A percentile compares a stretch with the other conserved stretches of the same genome.
These are phyloP conservation scores for Emiliania huxleyi DNA, from an alignment of 78 protist genomes.

Conservation along the genomic window DNA sequence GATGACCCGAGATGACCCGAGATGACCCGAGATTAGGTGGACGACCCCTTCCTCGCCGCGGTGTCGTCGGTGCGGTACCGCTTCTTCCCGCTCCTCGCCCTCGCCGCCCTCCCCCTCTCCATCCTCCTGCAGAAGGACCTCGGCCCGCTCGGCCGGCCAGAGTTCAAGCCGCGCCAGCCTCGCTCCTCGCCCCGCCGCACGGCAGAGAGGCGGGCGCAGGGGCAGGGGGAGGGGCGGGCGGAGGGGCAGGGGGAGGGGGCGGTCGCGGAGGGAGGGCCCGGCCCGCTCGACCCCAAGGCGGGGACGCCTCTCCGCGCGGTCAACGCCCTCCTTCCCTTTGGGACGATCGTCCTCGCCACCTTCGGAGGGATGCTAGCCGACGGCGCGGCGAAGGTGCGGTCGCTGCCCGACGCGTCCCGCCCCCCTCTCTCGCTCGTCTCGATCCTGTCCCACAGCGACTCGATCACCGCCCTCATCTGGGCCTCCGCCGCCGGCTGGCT, in stretches of 20 bases:
- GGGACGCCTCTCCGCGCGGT: background rate
- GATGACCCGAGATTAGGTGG: no score
- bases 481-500: background rate
- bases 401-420: background rate
- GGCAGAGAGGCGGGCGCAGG: background rate
- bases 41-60: background rate
- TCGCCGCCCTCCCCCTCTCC: background rate
- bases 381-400: background rate
- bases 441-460: background rate
- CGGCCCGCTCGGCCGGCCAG: background rate
- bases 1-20: no score
- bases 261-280: background rate
- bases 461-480: slow-evolving; percentile 20
- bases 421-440: background rate
- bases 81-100: background rate
- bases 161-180: background rate
- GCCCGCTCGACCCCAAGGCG: background rate
- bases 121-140: background rate
- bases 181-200: background rate
- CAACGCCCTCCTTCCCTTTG: slow-evolving; percentile 1
- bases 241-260: background rate
- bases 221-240: background rate
- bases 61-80: background rate
- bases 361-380: background rate
- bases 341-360: background rate